Evolutionary conservation across 495 filamentous ascomycete species (phyloP).

Genomic region (Mytilinidion resinicola): DNA sequence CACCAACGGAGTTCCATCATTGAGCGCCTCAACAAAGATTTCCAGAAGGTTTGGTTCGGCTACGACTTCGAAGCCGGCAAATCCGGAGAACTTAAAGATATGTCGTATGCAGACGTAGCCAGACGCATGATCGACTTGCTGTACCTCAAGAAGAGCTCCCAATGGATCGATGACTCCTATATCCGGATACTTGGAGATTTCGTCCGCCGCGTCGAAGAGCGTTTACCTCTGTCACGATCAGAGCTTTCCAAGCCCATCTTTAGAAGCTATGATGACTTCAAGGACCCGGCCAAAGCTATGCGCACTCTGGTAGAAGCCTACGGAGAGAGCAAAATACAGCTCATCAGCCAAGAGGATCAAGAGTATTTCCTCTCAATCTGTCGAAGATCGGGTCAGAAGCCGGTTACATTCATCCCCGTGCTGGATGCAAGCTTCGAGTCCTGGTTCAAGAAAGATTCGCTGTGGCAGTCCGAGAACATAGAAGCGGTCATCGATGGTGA

Average conservation of each 20-base stretch:
- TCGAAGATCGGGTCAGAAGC: slow-evolving; percentile 32
- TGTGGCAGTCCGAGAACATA: slow-evolving; percentile 43
- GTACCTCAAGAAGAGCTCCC: slow-evolving; percentile 34
- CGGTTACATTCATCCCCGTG: slow-evolving; percentile 38
- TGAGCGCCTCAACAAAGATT: slow-evolving; percentile 36
- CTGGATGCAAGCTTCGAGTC: slow-evolving; percentile 41
- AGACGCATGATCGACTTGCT: slow-evolving; percentile 33
- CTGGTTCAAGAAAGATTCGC: slow-evolving; percentile 44
- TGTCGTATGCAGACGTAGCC: slow-evolving; percentile 40
- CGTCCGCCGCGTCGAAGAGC: slow-evolving; percentile 29
- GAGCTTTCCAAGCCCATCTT: slow-evolving; percentile 10
- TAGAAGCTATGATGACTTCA: slow-evolving; percentile 8
- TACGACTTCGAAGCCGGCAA: slow-evolving; percentile 21
- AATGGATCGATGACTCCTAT: slow-evolving; percentile 40
- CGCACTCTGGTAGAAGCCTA: slow-evolving; percentile 10
- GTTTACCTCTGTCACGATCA: slow-evolving; percentile 18
- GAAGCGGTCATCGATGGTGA: slow-evolving; percentile 39
- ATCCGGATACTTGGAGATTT: slow-evolving; percentile 30
- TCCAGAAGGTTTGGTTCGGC: slow-evolving; percentile 41
- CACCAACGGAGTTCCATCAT: slow-evolving; percentile 31
- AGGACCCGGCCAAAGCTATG: slow-evolving; percentile 7
- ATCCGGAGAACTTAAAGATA: slow-evolving; percentile 35
- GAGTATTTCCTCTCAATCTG: slow-evolving; percentile 33
- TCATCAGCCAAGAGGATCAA: slow-evolving; percentile 35
- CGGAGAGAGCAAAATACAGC: slow-evolving; percentile 23